Evolutionary conservation across 1,284 basidiomycete species (phyloP).

Genomic region (Ustilago trichophora): DNA sequence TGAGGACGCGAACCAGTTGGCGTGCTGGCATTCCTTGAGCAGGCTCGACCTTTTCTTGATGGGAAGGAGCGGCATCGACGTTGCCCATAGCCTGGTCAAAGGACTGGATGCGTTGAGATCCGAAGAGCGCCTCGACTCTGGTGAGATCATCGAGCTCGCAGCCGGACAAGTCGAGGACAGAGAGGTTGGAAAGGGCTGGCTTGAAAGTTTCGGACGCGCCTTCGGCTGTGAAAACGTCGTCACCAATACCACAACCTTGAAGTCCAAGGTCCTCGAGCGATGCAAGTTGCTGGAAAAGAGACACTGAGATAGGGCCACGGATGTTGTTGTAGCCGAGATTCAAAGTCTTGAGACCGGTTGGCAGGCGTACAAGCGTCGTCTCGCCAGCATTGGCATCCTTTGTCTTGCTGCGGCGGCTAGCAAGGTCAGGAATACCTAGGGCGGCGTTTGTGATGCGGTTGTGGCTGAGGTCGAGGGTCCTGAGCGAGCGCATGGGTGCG

Average conservation of each 20-base stretch:
- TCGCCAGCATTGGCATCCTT: neutral
- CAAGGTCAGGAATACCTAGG: slow-evolving; percentile 32
- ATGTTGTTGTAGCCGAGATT: slow-evolving; percentile 54
- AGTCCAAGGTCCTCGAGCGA: slow-evolving; percentile 51
- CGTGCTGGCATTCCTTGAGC: slow-evolving; percentile 21
- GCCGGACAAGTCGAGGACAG: slow-evolving; percentile 51
- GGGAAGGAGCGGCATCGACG: slow-evolving; percentile 2
- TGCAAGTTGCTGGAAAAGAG: slow-evolving; percentile 26
- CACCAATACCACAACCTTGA: slow-evolving; percentile 54
- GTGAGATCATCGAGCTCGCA: slow-evolving; percentile 54
- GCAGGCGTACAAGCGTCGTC: slow-evolving; percentile 23
- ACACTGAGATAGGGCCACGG: slow-evolving; percentile 48
- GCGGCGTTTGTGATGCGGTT: slow-evolving; percentile 53
- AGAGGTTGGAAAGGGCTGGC: slow-evolving; percentile 28
- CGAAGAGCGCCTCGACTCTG: slow-evolving; percentile 48
- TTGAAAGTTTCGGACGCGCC: neutral
- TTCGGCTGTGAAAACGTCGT: slow-evolving; percentile 49
- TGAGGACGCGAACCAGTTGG: slow-evolving; percentile 48
- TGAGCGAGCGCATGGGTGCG: slow-evolving; percentile 39
- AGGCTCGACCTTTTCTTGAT: slow-evolving; percentile 5
- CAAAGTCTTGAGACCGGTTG: slow-evolving; percentile 40
- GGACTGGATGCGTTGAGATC: slow-evolving; percentile 36
- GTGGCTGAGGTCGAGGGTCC: slow-evolving; percentile 49
- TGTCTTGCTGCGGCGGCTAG: slow-evolving; percentile 24
- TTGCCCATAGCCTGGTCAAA: slow-evolving; percentile 31